phyloP scores from a whole-genome alignment of 805 yeast species.

The Myxozyma monticola region DNA sequence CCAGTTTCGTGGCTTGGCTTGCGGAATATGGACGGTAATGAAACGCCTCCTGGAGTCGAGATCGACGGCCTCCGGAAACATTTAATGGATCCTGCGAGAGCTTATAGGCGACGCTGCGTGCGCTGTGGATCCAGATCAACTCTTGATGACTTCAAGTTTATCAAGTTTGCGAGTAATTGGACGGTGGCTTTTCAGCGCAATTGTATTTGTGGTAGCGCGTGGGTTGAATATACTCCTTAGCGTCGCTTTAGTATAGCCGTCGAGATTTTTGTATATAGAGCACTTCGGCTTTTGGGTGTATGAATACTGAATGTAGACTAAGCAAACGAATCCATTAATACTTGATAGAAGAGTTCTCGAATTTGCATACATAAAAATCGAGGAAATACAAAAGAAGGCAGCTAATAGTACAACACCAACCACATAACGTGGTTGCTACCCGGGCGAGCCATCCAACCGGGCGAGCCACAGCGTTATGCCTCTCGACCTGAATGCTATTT shows the following conservation, averaged over 20 bases:
- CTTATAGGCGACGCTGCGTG: slow-evolving; percentile 48
- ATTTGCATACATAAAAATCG: too few species aligned
- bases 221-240: slow-evolving; percentile 13
- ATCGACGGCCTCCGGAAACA: slow-evolving; percentile 43
- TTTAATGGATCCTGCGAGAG: slow-evolving; percentile 41
- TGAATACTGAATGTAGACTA: too few species aligned
- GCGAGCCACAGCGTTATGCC: too few species aligned
- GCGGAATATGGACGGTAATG: slow-evolving; percentile 2
- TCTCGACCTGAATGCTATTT: too few species aligned
- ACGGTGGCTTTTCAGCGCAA: slow-evolving; percentile 67
- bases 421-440: too few species aligned
- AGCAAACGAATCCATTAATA: too few species aligned
- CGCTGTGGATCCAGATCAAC: slow-evolving; percentile 55
- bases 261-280: background rate
- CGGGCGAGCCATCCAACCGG: too few species aligned
- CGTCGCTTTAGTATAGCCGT: background rate
- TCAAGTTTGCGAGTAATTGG: slow-evolving; percentile 43
- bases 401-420: too few species aligned
- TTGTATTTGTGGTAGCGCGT: slow-evolving; percentile 64
- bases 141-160: slow-evolving; percentile 38
- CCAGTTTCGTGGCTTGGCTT: slow-evolving; percentile 64
- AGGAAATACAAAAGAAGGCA: too few species aligned
- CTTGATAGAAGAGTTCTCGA: too few species aligned
- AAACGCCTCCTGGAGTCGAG: slow-evolving; percentile 3
- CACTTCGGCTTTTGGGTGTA: background rate